Base-by-base conservation (phyloP, 1,139 yeast species). In the Pichia sp. region DNA sequence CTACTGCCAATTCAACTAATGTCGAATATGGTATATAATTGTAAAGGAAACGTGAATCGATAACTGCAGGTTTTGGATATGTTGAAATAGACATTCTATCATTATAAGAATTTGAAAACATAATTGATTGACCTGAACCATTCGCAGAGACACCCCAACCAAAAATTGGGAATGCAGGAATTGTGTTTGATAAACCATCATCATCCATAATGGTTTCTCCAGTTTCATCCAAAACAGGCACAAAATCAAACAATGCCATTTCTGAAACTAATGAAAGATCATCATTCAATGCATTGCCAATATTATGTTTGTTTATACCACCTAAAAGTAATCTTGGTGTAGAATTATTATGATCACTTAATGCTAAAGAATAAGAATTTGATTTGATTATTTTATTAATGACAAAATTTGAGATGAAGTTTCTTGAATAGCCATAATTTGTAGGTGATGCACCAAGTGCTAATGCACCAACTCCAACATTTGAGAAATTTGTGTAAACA, bases 1-100 rank as follows among this genome's bases (percentile, higher is more conserved):
- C 95, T 20, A 84, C 70, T 0, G 95, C 92, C 39, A 87, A 65
- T 56, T 79, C 78, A 44, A 85, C 73, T 43, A 86, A 68, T 3
- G 79, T 62, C 41, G 75, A 72, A 45, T 76, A 67, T 0, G 95
- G 95, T 43, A 86, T 63, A 58, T 71, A 77, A 27, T 74, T 73
- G 59, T 68, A 73, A n/a, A 67, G 55, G 32, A 74, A 68, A 50
- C 87, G 68, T 3, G 86, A 68, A 59, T 85, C 92, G 26, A 86
- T 61, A 12, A 85, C 51, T 0, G 82, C 84, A 0, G 92, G 85
- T 22, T 74, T 63, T 3, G 72, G 62, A 34, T 62, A 64, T 20
- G 43, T 37, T 1, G 59, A 56, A 7, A 54, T 35, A 8, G 37
- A 6, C 34, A 53, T 42, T 32, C 55, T 51, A 47, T 63, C 66